A percentile compares a stretch with the other conserved stretches of the same genome.
phyloP scores from a whole-genome alignment of 2,329 filamentous ascomycete genomes.

The Fusarium illudens region DNA sequence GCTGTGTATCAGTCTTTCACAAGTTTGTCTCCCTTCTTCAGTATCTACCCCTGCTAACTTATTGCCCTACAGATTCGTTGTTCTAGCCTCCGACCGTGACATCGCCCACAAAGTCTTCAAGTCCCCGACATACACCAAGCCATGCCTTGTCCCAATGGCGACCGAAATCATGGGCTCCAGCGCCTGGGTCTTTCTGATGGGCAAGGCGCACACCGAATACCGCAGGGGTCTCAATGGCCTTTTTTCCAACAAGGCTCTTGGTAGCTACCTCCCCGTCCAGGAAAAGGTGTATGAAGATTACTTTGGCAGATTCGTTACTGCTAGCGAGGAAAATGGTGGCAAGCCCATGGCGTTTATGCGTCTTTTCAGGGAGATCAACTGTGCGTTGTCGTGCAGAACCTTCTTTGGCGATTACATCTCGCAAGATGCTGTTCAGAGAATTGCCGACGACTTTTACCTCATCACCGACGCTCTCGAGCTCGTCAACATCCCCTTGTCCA shows the following conservation, averaged over 20 bases:
- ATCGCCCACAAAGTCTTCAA: constrained; percentile 86
- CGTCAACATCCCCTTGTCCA: constrained; percentile 75
- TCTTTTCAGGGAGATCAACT: constrained; percentile 79
- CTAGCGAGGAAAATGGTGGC: constrained; percentile 61
- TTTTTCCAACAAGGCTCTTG: constrained; percentile 77
- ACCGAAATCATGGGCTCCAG: constrained; percentile 75
- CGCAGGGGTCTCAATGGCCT: constrained; percentile 78
- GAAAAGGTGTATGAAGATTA: constrained; percentile 77
- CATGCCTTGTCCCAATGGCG: constrained; percentile 80
- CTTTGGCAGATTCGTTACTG: constrained; percentile 72
- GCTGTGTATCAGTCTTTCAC: constrained; percentile 86
- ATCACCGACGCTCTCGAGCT: constrained; percentile 81
- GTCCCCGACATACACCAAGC: constrained; percentile 76
- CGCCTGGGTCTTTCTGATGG: constrained; percentile 83
- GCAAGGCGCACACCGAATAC: constrained; percentile 79
- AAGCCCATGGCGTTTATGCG: constrained; percentile 74
- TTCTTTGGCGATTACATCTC: constrained; percentile 84
- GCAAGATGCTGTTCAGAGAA: constrained; percentile 74
- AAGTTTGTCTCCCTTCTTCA: constrained; percentile 62
- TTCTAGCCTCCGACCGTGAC: constrained; percentile 79
- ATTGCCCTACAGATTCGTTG: constrained; percentile 69
- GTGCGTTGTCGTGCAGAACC: constrained; percentile 78
- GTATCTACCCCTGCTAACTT: neutral
- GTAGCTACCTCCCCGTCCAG: constrained; percentile 75
- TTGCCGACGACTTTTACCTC: constrained; percentile 81